Percentiles rank a stretch among this genome's conserved stretches.
These are phyloP conservation scores for Mycena sanguinolenta DNA, from an alignment of 768 basidiomycete species.

Conservation along the genomic window DNA sequence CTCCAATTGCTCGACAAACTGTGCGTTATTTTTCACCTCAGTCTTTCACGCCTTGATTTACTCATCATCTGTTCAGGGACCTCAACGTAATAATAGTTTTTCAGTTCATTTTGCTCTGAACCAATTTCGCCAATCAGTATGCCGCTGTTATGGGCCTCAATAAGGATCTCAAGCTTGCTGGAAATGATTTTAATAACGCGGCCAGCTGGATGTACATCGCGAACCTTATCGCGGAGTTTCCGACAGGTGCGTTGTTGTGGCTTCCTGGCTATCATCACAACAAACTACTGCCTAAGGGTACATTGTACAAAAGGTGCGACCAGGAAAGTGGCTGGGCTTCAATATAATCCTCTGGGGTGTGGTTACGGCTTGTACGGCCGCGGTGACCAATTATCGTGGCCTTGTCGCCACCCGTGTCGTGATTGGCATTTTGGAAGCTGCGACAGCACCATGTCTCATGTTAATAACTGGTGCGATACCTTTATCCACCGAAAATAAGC, in stretches of 20 bases:
- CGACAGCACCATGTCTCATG: conserved; percentile 36
- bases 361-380: conserved; percentile 34
- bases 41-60: neutral
- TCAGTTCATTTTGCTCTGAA: neutral
- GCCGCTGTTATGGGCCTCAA: conserved; percentile 38
- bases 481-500: neutral
- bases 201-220: conserved; percentile 37
- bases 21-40: conserved; percentile 8
- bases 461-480: conserved; percentile 31
- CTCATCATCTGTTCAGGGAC: conserved; percentile 15
- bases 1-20: conserved; percentile 36
- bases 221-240: conserved; percentile 32
- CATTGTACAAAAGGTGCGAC: conserved; percentile 37
- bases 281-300: conserved; percentile 19
- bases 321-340: conserved; percentile 36
- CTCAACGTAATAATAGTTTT: conserved; percentile 29
- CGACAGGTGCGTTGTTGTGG: conserved; percentile 34
- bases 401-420: conserved; percentile 30
- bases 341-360: conserved; percentile 36
- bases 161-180: conserved; percentile 27
- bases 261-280: neutral
- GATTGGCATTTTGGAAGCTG: too few relatives aligned
- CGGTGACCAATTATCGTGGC: conserved; percentile 31
- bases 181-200: conserved; percentile 37
- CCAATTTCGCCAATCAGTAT: conserved; percentile 18